A percentile compares a stretch with the other conserved stretches of the same genome.
Conservation (phyloP, 2,329 filamentous ascomycete genomes). For the Aaosphaeria pasadenensis region DNA sequence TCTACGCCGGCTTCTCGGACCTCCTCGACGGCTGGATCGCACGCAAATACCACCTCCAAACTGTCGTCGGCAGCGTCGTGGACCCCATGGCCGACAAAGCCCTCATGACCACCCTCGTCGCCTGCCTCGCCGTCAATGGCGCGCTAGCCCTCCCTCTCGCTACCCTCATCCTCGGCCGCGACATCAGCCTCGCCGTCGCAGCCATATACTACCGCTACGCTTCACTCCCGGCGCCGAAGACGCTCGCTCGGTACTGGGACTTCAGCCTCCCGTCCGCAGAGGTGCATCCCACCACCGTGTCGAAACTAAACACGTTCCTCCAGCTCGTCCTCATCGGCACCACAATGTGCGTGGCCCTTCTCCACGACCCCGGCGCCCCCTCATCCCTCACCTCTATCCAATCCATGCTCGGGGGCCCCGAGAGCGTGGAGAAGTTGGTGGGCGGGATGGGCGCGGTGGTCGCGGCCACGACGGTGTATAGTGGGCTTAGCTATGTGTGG, state of each 20-base stretch:
- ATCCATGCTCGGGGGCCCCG: constrained; percentile 24
- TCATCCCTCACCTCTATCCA: constrained; percentile 21
- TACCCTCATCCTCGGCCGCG: constrained; percentile 83
- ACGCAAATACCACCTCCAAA: constrained; percentile 80
- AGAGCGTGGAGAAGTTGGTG: constrained; percentile 34
- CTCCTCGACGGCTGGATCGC: constrained; percentile 93
- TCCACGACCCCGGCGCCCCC: constrained; percentile 57
- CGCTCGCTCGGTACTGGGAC: constrained; percentile 91
- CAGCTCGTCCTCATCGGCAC: constrained; percentile 84
- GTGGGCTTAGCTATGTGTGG: constrained; percentile 86
- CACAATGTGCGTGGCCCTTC: constrained; percentile 75
- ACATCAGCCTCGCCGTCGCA: constrained; percentile 76
- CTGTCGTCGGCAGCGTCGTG: constrained; percentile 90
- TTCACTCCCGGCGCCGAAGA: constrained; percentile 88
- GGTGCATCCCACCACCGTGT: constrained; percentile 78
- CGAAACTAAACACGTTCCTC: constrained; percentile 88
- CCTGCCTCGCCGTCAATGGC: constrained; percentile 79
- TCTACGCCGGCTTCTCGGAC: constrained; percentile 88
- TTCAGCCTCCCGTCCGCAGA: constrained; percentile 87
- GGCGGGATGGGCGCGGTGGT: constrained; percentile 68
- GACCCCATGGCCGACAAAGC: constrained; percentile 45
- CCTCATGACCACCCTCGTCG: constrained; percentile 82
- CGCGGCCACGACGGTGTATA: constrained; percentile 87
- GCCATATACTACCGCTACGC: constrained; percentile 97
- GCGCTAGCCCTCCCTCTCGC: constrained; percentile 83